These are phyloP conservation scores for Fraxinus sp. DNA, from an alignment of 305 asterid species.

Conservation along the genomic window DNA sequence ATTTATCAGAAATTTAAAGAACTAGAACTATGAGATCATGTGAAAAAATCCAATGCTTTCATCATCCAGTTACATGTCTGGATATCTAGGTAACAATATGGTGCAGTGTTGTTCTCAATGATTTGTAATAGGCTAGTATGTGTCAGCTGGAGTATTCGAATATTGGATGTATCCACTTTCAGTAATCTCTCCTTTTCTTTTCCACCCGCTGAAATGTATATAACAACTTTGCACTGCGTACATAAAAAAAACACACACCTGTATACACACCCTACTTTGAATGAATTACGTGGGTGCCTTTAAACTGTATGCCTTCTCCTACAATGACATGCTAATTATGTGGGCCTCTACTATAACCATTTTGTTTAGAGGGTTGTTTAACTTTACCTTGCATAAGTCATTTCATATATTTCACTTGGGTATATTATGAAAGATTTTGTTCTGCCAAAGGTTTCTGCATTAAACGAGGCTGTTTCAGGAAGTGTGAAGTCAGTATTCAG, in stretches of 20 bases:
- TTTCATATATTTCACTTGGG: conserved; percentile 1
- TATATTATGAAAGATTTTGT: conserved; percentile 5
- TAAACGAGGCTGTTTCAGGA: conserved; percentile 88
- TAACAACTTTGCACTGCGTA: background rate
- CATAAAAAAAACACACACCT: background rate
- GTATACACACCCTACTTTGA: background rate
- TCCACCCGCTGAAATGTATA: background rate
- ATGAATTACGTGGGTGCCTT: background rate
- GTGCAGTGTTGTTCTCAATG: background rate
- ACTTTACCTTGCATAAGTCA: background rate
- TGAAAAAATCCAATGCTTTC: background rate
- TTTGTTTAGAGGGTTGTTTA: conserved; percentile 13
- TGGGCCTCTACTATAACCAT: conserved; percentile 7
- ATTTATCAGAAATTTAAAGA: background rate
- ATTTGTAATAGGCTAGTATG: background rate
- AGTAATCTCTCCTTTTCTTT: background rate
- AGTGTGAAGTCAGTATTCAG: conserved; percentile 84
- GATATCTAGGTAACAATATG: background rate
- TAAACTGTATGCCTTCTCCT: background rate
- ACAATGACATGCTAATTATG: conserved; percentile 3
- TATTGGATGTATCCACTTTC: background rate
- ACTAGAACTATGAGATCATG: background rate
- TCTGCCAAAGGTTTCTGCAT: conserved; percentile 67
- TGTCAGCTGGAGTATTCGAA: background rate
- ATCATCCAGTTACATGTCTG: background rate